A percentile compares a stretch with the other conserved stretches of the same genome.
phyloP scores from a whole-genome alignment of 257 asterid species.

The Solanum chilense region DNA sequence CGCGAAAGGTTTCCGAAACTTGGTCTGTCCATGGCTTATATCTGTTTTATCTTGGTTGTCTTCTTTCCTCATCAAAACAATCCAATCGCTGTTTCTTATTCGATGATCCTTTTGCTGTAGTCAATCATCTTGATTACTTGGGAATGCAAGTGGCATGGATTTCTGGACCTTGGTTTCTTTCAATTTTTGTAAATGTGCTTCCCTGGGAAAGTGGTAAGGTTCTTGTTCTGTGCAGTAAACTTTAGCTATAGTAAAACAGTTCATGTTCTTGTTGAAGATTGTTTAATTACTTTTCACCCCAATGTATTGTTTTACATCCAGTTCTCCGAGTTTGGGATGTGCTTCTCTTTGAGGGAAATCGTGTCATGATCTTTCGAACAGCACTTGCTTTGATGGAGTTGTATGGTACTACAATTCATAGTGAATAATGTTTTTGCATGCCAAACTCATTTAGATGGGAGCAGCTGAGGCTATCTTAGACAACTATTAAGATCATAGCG shows the following conservation, averaged over 20 bases:
- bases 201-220: constrained; percentile 97
- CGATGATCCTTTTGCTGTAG: constrained; percentile 32
- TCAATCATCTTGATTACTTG: constrained; percentile 78
- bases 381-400: constrained; percentile 91
- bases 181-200: constrained; percentile 74
- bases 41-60: neutral
- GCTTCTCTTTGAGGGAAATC: constrained; percentile 87
- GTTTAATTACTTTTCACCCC: neutral
- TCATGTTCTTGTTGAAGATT: neutral
- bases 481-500: neutral
- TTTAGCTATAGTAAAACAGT: neutral
- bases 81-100: neutral
- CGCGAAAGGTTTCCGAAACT: constrained; percentile 85
- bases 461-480: neutral
- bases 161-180: constrained; percentile 86
- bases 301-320: constrained; percentile 7
- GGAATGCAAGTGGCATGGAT: constrained; percentile 92
- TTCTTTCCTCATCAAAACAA: neutral
- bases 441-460: neutral
- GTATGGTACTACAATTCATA: constrained; percentile 45
- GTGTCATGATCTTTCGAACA: constrained; percentile 89
- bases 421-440: neutral
- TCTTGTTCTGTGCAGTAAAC: constrained; percentile 1
- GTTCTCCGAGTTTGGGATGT: constrained; percentile 98
- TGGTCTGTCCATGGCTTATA: constrained; percentile 33